A percentile compares a stretch with the other conserved stretches of the same genome.
phyloP scores from a whole-genome alignment of 768 basidiomycete species.

The Suillus hirtellus region DNA sequence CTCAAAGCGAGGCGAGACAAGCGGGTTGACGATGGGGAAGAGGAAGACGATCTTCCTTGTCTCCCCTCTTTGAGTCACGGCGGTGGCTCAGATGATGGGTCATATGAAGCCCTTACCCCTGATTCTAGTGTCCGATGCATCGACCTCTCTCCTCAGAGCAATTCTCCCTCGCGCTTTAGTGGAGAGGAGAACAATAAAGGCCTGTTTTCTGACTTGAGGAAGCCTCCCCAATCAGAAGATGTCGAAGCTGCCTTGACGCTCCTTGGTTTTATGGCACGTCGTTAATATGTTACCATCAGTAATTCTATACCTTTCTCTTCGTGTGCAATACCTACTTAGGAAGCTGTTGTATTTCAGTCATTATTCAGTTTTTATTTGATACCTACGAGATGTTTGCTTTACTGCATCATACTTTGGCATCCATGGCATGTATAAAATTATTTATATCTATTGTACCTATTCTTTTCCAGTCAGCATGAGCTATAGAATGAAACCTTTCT shows the following conservation, averaged over 20 bases:
- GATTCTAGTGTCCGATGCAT: conserved; percentile 12
- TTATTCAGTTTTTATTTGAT: conserved; percentile 33
- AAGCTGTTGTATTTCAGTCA: conserved; percentile 18
- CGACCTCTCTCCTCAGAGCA: conserved; percentile 11
- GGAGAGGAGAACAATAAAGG: conserved; percentile 2
- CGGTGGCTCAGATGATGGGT: conserved; percentile 15
- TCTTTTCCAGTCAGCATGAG: not conserved
- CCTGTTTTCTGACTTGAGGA: conserved; percentile 8
- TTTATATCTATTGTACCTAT: not conserved
- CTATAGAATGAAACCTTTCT: not conserved
- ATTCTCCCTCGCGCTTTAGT: conserved; percentile 1
- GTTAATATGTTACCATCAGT: conserved; percentile 6
- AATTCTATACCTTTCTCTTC: not conserved
- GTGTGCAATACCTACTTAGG: conserved; percentile 2
- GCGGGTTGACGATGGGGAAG: conserved; percentile 22
- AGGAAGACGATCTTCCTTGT: conserved; percentile 16
- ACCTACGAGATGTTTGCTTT: conserved; percentile 14
- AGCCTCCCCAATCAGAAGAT: conserved; percentile 29
- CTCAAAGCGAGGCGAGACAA: conserved; percentile 43
- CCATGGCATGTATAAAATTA: conserved; percentile 8
- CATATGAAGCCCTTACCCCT: conserved; percentile 20
- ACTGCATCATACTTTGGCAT: conserved; percentile 3
- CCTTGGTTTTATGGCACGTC: conserved; percentile 32
- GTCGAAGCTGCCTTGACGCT: conserved; percentile 39
- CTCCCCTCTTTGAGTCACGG: conserved; percentile 14